A percentile compares a stretch with the other conserved stretches of the same genome.
Conservation (phyloP, 371 early-diverging fungal species). For the Capillidium heterosporum region DNA sequence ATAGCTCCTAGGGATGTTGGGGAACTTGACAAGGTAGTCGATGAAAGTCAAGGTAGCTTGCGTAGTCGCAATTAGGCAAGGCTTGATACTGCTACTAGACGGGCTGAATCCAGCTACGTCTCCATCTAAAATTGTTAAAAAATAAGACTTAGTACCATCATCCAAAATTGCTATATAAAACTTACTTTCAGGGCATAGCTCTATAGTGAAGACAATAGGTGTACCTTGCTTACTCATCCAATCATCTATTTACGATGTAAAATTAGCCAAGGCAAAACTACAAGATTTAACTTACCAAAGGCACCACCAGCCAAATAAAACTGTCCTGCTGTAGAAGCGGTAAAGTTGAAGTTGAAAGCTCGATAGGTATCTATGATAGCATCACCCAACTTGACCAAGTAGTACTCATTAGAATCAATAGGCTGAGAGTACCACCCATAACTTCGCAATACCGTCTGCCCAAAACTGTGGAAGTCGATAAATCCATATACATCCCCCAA, state of each 20-base stretch:
- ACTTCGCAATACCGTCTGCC: constrained; percentile 21
- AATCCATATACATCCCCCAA: constrained; percentile 25
- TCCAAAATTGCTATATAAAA: too few species aligned
- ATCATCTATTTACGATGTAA: not conserved
- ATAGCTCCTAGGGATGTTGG: too few species aligned
- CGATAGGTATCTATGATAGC: not conserved
- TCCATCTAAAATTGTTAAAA: too few species aligned
- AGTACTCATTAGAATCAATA: constrained; percentile 10
- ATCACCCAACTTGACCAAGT: not conserved
- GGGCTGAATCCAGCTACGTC: too few species aligned
- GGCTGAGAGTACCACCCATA: constrained; percentile 20
- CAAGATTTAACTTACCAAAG: too few species aligned
- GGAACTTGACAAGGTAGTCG: too few species aligned
- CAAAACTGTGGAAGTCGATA: constrained; percentile 34
- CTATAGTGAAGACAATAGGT: not conserved
- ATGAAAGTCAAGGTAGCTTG: too few species aligned
- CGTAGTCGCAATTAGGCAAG: too few species aligned
- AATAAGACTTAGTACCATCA: too few species aligned
- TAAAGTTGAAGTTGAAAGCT: not conserved
- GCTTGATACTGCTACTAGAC: too few species aligned
- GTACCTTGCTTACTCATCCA: not conserved
- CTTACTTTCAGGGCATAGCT: not conserved
- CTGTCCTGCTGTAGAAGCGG: not conserved
- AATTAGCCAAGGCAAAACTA: not conserved
- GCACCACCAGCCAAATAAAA: too few species aligned